Conservation (phyloP, 352 stramenopile genomes). For the Phytophthora chlamydospora region DNA sequence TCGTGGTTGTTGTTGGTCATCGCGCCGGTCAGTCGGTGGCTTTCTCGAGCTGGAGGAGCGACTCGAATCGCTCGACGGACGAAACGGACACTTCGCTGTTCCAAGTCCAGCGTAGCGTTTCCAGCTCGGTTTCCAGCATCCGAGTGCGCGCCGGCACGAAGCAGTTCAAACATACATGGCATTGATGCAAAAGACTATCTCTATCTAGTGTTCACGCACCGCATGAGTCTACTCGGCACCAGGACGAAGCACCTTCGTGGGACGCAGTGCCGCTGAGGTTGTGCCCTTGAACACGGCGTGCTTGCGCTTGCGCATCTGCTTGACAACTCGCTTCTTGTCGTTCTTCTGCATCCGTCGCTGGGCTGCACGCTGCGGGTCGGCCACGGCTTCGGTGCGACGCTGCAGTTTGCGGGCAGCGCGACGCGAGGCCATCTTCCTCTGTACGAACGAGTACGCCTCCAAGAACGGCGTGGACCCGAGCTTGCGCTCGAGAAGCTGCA, state of each 20-base stretch:
- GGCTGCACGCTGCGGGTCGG: constrained; percentile 74
- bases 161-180: constrained; percentile 27
- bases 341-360: constrained; percentile 89
- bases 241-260: constrained; percentile 66
- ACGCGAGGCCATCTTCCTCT: constrained; percentile 78
- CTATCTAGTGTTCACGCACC: constrained; percentile 29
- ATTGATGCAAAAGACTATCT: constrained; percentile 34
- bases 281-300: constrained; percentile 85
- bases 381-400: constrained; percentile 79
- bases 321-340: constrained; percentile 77
- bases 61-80: not conserved
- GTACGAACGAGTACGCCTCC: constrained; percentile 85
- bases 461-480: constrained; percentile 76
- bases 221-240: constrained; percentile 52
- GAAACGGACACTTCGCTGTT: constrained; percentile 17
- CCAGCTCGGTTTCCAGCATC: not conserved
- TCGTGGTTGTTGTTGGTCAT: constrained; percentile 45
- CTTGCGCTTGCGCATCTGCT: constrained; percentile 91
- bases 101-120: constrained; percentile 2
- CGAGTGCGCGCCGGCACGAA: constrained; percentile 14
- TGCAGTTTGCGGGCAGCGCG: constrained; percentile 76
- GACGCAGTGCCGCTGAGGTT: constrained; percentile 57
- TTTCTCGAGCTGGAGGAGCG: too few species aligned
- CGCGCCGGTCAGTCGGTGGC: not conserved
- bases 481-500: constrained; percentile 87